Evolutionary conservation across 352 stramenopile species (phyloP).

Genomic region (Globisporangium cystogenes): DNA sequence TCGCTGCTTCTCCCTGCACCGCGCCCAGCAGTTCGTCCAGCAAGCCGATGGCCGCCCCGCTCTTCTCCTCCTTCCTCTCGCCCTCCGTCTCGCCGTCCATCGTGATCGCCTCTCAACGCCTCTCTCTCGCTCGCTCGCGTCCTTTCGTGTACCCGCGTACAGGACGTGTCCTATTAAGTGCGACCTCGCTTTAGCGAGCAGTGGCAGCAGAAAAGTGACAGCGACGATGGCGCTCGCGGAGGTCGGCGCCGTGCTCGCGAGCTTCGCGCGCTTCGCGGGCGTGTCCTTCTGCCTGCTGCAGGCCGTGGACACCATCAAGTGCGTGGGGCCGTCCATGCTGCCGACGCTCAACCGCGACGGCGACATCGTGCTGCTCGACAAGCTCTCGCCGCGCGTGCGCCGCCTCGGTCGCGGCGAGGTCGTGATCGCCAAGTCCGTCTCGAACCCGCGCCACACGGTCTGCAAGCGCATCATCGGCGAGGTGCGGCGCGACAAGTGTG

Average conservation of each 20-base stretch:
- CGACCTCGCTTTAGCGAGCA: neutral
- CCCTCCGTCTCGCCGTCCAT: neutral
- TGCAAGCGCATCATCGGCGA: slow-evolving; percentile 88
- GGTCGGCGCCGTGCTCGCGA: slow-evolving; percentile 40
- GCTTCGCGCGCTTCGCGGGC: slow-evolving; percentile 73
- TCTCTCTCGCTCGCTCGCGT: no score
- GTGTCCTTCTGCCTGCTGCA: slow-evolving; percentile 70
- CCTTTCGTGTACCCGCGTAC: no score
- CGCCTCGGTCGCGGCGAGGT: slow-evolving; percentile 73
- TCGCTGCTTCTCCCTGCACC: neutral
- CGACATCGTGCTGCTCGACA: slow-evolving; percentile 89
- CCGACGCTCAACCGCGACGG: slow-evolving; percentile 86
- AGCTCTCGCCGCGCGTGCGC: slow-evolving; percentile 68
- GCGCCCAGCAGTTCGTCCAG: neutral
- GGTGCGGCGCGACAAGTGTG: slow-evolving; percentile 12
- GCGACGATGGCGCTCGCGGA: slow-evolving; percentile 23
- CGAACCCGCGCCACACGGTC: slow-evolving; percentile 78
- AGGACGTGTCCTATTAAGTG: neutral
- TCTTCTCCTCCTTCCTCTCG: neutral
- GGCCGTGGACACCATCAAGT: slow-evolving; percentile 78
- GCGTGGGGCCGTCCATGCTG: slow-evolving; percentile 87
- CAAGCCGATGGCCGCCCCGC: no score
- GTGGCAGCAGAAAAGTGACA: neutral
- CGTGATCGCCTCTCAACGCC: neutral
- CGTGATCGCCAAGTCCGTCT: slow-evolving; percentile 86